These are phyloP conservation scores for Aspergillus felis DNA, from an alignment of 2,329 filamentous ascomycete species.

Conservation along the genomic window DNA sequence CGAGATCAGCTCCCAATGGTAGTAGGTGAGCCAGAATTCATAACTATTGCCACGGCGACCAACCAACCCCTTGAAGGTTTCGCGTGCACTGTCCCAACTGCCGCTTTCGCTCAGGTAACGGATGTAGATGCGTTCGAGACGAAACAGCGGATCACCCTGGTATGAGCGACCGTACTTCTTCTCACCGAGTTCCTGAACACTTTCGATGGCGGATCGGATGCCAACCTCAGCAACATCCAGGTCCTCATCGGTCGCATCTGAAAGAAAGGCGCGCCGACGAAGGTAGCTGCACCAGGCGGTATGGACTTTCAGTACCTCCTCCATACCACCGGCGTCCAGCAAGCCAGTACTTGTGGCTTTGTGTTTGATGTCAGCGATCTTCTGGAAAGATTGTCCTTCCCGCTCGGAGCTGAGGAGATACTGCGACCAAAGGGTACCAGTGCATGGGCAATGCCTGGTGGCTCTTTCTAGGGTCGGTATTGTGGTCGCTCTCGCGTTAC, in stretches of 20 bases:
- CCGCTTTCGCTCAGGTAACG: conserved; percentile 84
- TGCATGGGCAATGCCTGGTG: conserved; percentile 89
- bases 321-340: conserved; percentile 79
- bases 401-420: conserved; percentile 82
- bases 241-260: conserved; percentile 72
- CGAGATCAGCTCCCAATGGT: conserved; percentile 83
- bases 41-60: conserved; percentile 71
- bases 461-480: conserved; percentile 75
- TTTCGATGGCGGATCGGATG: conserved; percentile 78
- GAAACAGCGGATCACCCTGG: conserved; percentile 81
- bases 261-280: conserved; percentile 75
- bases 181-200: conserved; percentile 72
- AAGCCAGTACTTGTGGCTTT: conserved; percentile 81
- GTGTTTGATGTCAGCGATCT: conserved; percentile 88
- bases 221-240: conserved; percentile 87
- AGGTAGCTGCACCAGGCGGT: conserved; percentile 93
- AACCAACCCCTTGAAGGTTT: conserved; percentile 70
- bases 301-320: conserved; percentile 85
- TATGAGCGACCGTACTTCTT: conserved; percentile 73
- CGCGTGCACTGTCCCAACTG: conserved; percentile 70
- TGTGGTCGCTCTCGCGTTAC: conserved; percentile 44
- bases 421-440: conserved; percentile 83
- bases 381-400: conserved; percentile 68
- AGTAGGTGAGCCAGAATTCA: conserved; percentile 92
- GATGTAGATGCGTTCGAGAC: conserved; percentile 86